Percentiles rank a stretch among this genome's conserved stretches.
These are phyloP conservation scores for Aphanoascus verrucosus DNA, from an alignment of 2,329 filamentous ascomycete genomes.

Conservation along the genomic window DNA sequence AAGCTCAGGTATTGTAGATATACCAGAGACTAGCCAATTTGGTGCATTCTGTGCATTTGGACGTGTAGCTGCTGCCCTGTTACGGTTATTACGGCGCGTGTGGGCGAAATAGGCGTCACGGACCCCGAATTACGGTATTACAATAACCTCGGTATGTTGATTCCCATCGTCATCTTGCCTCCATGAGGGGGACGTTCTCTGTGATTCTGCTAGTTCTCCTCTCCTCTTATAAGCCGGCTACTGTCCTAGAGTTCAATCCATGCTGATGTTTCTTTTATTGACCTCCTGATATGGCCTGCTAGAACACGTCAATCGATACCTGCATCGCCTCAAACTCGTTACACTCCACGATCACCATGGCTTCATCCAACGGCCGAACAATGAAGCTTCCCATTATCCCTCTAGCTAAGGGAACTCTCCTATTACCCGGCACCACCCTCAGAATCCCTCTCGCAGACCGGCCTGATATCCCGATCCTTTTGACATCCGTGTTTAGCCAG, in stretches of 20 bases:
- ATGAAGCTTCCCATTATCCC: slow-evolving; percentile 64
- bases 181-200: slow-evolving; percentile 6
- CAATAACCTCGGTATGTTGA: slow-evolving; percentile 10
- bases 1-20: too few relatives aligned
- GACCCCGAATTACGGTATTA: slow-evolving; percentile 9
- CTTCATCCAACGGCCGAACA: slow-evolving; percentile 22
- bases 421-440: slow-evolving; percentile 75
- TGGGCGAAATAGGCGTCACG: background rate
- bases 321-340: background rate
- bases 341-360: slow-evolving; percentile 23
- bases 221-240: background rate
- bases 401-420: slow-evolving; percentile 65
- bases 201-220: background rate
- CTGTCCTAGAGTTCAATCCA: background rate
- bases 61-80: background rate
- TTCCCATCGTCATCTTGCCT: background rate
- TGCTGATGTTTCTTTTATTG: background rate
- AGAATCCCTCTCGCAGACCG: slow-evolving; percentile 75
- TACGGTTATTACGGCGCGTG: background rate
- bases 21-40: too few relatives aligned
- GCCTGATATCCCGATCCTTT: slow-evolving; percentile 76
- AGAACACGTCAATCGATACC: background rate
- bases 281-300: background rate
- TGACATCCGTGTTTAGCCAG: slow-evolving; percentile 73
- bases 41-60: background rate